Base-by-base conservation (phyloP, 208 protist genomes). In the Acanthamoeba healyi region DNA sequence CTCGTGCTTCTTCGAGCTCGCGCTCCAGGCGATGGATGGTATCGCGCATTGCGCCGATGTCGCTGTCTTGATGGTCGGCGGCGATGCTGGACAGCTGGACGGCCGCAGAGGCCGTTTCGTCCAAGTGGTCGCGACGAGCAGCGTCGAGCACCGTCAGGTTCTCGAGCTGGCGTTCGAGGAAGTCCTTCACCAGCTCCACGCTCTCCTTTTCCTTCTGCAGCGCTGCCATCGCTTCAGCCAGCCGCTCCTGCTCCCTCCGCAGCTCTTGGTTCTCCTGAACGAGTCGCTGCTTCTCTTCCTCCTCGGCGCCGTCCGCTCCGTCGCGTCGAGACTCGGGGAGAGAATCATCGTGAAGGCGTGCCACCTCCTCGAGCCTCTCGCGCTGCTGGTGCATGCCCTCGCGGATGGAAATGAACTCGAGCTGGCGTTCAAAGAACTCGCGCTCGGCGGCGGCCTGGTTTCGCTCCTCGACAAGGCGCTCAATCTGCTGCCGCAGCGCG, bases 111-210 rank as follows among this genome's bases (percentile, higher is more conserved):
- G 10, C 63, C n/a, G 15, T 26, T 6, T 7, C 15, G 58, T 7
- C 15, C 58, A 29, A 7, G 22, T 24, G 15, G 58, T 42, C 24
- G 70, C 70, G 70, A 32, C 24, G 70, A 17, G 42, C 24, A 32
- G 70, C 70, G 17, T 79, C 70, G 6, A 42, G 70, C 12, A 79
- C 38, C 36, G 42, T 32, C 36, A 79, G 29, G 38, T 79, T 79
- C 70, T 79, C 70, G 70, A 79, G 70, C 70, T 79, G 70, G 7
- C 70, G 70, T 42, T 79, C 70, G 36, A 79, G 70, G 70, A 79
- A 79, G 70, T 44, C 70, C 10, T 24, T 38, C 32, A 79, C 70
- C 10, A 44, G 36, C 38, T 79, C 70, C 32, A 44, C 70, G 36
- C 70, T 79, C 24, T 42, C 12, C 70, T 79, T 79, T 32, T 79